Base-by-base conservation (phyloP, 495 filamentous ascomycete species). In the Baudoinia panamericana region DNA sequence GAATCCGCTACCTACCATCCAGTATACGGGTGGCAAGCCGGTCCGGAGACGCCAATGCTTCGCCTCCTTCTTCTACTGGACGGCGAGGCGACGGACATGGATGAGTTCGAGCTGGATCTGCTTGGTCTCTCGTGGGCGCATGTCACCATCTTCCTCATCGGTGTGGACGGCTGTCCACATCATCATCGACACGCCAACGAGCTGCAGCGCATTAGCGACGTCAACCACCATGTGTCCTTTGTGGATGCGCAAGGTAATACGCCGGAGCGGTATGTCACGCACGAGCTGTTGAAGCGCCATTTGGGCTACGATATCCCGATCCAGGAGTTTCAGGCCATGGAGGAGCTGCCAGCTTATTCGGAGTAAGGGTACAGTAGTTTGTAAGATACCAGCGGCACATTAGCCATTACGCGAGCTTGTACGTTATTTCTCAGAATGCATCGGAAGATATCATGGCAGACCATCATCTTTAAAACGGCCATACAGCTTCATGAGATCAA, bases 111-210 rank as follows among this genome's bases (percentile, higher is more conserved):
- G 36, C 54, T 69, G 5, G 64, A 67, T 34, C 51, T 68, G 4
- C 56, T 69, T 19, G 49, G 61, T 16, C 59, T 65, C 11, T 56
- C 57, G 9, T 69, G 66, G 66, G 66, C 60, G 0, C 63, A 67
- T 48, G 57, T 66, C 20, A 69, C 65, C 0, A 66, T 68, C 37
- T 67, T 68, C 52, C 33, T 69, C 39, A 65, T 69, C 27, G 65
- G 66, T 18, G 63, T 64, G 4, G 64, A 69, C 46, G 62, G 64
- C 18, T 68, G 64, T 41, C 64, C 62, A 1, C 61, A 67, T 39
- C 65, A 69, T 34, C 65, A 69, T 54, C 56, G 65, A 9, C 63
- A 63, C 52, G 66, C 66, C 3, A 68, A 66, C 45, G 61, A 65
- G 30, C 45, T 68, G 36, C 59, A 63, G 34, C 54, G 65, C 13